Base-by-base conservation (phyloP, 108 stramenopile species). In the Stephanodiscus minutulus region DNA sequence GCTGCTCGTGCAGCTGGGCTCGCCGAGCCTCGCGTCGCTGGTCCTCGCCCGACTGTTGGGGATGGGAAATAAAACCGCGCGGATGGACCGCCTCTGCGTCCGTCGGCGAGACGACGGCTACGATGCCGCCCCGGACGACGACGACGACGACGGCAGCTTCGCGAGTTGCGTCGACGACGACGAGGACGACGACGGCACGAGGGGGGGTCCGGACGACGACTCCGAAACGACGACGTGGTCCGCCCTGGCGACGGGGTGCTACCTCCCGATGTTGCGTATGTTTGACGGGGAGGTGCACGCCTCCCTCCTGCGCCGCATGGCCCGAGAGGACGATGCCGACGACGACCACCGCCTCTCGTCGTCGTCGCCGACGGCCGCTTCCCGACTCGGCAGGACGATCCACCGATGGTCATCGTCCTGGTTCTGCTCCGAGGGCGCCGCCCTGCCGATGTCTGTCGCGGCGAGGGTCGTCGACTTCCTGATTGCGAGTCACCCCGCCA, bases 391-490 rank as follows among this genome's bases (percentile, higher is more conserved):
- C 7, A 39, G 39, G 39, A 9, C 39, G 24, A 55, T 73, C 24
- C 63, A 73, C 52, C 58, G 58, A 18, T 73, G 73, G 73, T 65
- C 65, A 10, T 65, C 73, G 10, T 73, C 56, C 15, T 73, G 73
- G 73, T 73, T 73, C 49, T 65, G 55, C 48, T 73, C 53, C 31
- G 39, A 57, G 18, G 27, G 55, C 11, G 24, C 56, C 6, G 31
- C n/a, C n/a, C n/a, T 73, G 64, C 73, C 73, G 3, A 21, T 73
- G 31, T 54, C 64, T 10, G 73, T 58, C 7, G 24, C 57, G 10
- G 64, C 64, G 8, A 64, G 73, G 53, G 28, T 73, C n/a, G 64
- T 73, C 25, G 73, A 73, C 36, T 73, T 73, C 54, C 54, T 73
- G 41, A 37, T 73, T 52, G 73, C 73, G n/a, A 73, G 73, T 39